These are phyloP conservation scores for Ilyonectria mors-panacis DNA, from an alignment of 2,329 filamentous ascomycete species.

Conservation along the genomic window DNA sequence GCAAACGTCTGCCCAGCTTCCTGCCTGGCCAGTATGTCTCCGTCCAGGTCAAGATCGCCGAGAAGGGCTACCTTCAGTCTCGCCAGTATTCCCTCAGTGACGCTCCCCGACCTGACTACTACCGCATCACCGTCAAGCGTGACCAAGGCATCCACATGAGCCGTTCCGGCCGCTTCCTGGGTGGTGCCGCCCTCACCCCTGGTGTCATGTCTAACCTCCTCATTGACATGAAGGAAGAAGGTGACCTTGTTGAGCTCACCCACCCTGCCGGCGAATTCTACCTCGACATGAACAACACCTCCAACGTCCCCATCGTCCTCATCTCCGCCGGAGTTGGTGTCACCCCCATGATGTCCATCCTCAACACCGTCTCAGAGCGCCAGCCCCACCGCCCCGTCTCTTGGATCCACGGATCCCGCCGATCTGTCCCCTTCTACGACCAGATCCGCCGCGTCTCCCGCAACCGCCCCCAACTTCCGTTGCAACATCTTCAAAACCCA, in stretches of 20 bases:
- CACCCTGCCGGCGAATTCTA: slow-evolving; percentile 77
- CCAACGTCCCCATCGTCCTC: slow-evolving; percentile 65
- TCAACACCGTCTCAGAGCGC: slow-evolving; percentile 66
- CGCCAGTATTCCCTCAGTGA: slow-evolving; percentile 83
- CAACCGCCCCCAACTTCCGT: slow-evolving; percentile 52
- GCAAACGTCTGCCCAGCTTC: slow-evolving; percentile 72
- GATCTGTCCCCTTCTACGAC: slow-evolving; percentile 67
- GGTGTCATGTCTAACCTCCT: slow-evolving; percentile 80
- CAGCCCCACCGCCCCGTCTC: slow-evolving; percentile 65
- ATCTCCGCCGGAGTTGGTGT: slow-evolving; percentile 74
- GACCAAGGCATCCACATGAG: slow-evolving; percentile 68
- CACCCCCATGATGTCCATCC: slow-evolving; percentile 72
- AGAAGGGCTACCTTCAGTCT: slow-evolving; percentile 72
- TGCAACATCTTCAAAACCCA: slow-evolving; percentile 67
- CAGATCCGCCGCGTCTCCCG: slow-evolving; percentile 63
- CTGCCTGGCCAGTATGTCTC: slow-evolving; percentile 82
- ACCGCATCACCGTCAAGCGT: slow-evolving; percentile 80
- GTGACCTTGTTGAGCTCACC: slow-evolving; percentile 75
- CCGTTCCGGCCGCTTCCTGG: slow-evolving; percentile 39
- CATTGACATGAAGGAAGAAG: slow-evolving; percentile 72
- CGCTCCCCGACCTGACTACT: slow-evolving; percentile 71
- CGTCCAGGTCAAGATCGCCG: slow-evolving; percentile 70
- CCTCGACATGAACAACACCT: slow-evolving; percentile 60
- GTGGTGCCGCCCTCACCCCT: slow-evolving; percentile 61
- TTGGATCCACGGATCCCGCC: slow-evolving; percentile 72